A percentile compares a stretch with the other conserved stretches of the same genome.
Conservation (phyloP, 805 yeast species). For the Blastobotrys mokoenaii region DNA sequence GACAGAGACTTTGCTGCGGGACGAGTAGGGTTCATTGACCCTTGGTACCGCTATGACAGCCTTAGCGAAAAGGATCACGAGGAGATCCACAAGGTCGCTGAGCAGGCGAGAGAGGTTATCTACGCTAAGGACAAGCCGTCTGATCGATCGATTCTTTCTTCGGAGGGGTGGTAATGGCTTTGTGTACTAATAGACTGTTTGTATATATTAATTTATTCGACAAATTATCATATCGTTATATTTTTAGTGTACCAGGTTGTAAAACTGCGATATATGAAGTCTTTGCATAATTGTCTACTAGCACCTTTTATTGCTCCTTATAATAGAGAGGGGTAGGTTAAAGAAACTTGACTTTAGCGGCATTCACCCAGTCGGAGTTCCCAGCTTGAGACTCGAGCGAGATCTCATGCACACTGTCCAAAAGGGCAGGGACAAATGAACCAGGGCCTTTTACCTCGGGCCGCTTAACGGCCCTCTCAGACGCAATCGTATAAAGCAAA, state of each 20-base stretch:
- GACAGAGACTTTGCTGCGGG: constrained; percentile 95
- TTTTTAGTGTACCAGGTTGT: too few species aligned
- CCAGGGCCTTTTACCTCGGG: constrained; percentile 42
- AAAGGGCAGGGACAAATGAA: constrained; percentile 38
- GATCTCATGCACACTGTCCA: constrained; percentile 34
- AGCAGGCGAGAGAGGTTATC: not conserved
- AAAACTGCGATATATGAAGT: not conserved
- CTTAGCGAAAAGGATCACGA: constrained; percentile 34
- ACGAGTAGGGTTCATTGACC: constrained; percentile 73
- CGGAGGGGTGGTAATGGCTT: constrained; percentile 5
- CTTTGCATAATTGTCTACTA: too few species aligned
- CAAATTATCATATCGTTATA: not conserved
- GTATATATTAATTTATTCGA: not conserved
- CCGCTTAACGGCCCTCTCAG: constrained; percentile 40
- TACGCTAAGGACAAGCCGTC: not conserved
- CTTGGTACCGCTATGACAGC: constrained; percentile 67
- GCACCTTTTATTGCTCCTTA: too few species aligned
- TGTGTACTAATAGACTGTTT: not conserved
- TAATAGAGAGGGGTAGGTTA: too few species aligned
- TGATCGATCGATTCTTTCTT: constrained; percentile 2
- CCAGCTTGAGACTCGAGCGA: constrained; percentile 10
- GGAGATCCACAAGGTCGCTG: constrained; percentile 10
- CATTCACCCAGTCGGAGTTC: constrained; percentile 7
- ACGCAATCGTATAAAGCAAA: constrained; percentile 51
- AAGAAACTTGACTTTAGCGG: constrained; percentile 5